These are phyloP conservation scores for Phytomonas francai DNA, from an alignment of 208 protist species.

Conservation along the genomic window DNA sequence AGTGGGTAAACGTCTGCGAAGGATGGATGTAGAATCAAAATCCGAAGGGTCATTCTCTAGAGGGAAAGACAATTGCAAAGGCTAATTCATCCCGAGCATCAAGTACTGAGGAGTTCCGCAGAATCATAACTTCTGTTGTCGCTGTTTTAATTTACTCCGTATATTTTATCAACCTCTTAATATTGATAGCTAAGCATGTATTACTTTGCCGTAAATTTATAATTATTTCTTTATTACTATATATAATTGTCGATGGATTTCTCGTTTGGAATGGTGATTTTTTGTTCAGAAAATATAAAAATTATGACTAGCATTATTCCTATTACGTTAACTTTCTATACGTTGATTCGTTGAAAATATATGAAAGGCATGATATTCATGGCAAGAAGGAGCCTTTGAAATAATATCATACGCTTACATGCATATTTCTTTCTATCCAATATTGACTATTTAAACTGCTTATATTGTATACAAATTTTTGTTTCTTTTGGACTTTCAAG, in stretches of 20 bases:
- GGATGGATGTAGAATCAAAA: conserved; percentile 19
- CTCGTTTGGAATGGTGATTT: background rate
- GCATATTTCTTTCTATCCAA: background rate
- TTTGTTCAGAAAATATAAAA: background rate
- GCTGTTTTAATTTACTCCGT: background rate
- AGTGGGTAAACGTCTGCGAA: conserved; percentile 63
- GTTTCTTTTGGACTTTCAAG: background rate
- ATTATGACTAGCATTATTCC: conserved; percentile 8
- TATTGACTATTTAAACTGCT: background rate
- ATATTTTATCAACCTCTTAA: background rate
- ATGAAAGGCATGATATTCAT: background rate
- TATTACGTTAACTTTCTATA: background rate
- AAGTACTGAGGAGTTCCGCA: background rate
- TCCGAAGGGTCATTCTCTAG: background rate
- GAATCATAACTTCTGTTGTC: background rate
- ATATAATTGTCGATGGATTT: conserved; percentile 6
- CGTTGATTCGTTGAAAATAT: background rate
- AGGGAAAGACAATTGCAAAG: background rate
- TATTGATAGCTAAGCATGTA: background rate
- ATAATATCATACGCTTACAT: background rate
- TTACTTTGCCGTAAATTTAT: background rate
- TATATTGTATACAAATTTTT: background rate
- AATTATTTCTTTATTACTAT: conserved; percentile 5
- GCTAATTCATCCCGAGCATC: background rate
- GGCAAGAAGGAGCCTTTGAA: background rate